Conservation (phyloP, 495 filamentous ascomycete genomes). For the Hypomontagnella submonticulosa region DNA sequence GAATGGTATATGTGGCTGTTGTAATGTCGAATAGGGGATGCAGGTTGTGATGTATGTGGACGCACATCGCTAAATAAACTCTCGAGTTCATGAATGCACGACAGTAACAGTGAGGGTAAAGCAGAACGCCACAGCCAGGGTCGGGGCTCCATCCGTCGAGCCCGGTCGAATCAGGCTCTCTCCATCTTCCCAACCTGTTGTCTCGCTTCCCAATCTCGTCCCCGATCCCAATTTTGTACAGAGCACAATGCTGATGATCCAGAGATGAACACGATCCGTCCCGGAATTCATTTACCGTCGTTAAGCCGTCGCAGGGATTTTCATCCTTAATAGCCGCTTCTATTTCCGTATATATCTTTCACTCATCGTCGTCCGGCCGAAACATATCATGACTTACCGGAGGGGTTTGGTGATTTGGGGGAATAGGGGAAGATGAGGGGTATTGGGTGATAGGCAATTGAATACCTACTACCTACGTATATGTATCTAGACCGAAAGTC, state of each 20-base stretch:
- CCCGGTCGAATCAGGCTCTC: slow-evolving; percentile 48
- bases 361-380: not conserved
- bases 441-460: slow-evolving; percentile 2
- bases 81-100: slow-evolving; percentile 28
- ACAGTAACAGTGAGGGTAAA: slow-evolving; percentile 22
- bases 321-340: slow-evolving; percentile 22
- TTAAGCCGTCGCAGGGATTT: slow-evolving; percentile 19
- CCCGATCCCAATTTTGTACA: slow-evolving; percentile 33
- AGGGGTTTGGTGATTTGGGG: slow-evolving; percentile 11
- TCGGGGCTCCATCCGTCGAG: slow-evolving; percentile 41
- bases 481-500: not conserved
- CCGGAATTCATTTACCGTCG: slow-evolving; percentile 20
- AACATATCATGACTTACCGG: slow-evolving; percentile 6
- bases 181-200: slow-evolving; percentile 43
- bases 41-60: slow-evolving; percentile 24
- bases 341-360: slow-evolving; percentile 10
- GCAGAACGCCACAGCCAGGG: slow-evolving; percentile 32
- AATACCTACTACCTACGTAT: not conserved
- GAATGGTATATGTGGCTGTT: slow-evolving; percentile 22
- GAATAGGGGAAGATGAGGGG: slow-evolving; percentile 5
- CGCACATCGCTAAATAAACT: slow-evolving; percentile 39
- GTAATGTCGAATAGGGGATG: slow-evolving; percentile 31
- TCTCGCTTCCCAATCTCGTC: slow-evolving; percentile 31
- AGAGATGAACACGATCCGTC: slow-evolving; percentile 25
- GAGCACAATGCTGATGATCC: slow-evolving; percentile 24